Percentiles rank a stretch among this genome's conserved stretches.
Evolutionary conservation across 2,329 filamentous ascomycete species (phyloP).

Genomic region (Beauveria varroae): DNA sequence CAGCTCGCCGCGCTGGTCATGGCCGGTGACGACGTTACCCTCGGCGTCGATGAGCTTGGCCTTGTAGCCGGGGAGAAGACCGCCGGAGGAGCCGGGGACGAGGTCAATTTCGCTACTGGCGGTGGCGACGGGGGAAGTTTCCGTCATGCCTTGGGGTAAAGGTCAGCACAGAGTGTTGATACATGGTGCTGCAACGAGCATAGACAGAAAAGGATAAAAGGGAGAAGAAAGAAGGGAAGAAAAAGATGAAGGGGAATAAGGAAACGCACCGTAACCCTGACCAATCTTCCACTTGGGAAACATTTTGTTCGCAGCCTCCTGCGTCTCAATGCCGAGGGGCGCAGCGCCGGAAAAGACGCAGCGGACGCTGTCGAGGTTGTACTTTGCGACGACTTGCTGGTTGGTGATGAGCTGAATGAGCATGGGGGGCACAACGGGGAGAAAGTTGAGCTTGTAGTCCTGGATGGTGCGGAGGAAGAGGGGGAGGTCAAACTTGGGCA

Average conservation of each 20-base stretch:
- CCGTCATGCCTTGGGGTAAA: conserved; percentile 52
- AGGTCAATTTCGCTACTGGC: conserved; percentile 51
- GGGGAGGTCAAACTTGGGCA: conserved; percentile 70
- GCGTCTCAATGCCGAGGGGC: conserved; percentile 63
- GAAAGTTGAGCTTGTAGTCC: conserved; percentile 56
- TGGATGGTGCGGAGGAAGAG: conserved; percentile 57
- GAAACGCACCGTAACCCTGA: conserved; percentile 59
- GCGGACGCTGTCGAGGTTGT: conserved; percentile 60
- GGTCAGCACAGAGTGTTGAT: too few species aligned
- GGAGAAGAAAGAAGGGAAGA: not conserved
- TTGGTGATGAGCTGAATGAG: conserved; percentile 66
- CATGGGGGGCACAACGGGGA: conserved; percentile 71
- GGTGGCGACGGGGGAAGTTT: conserved; percentile 61
- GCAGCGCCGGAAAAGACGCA: conserved; percentile 66
- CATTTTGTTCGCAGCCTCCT: conserved; percentile 50
- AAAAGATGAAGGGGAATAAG: too few species aligned
- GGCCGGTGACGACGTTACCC: conserved; percentile 59
- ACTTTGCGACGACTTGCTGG: conserved; percentile 49
- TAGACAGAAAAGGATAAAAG: too few species aligned
- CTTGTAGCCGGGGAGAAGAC: conserved; percentile 54
- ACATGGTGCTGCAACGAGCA: too few species aligned
- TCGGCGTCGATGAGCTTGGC: conserved; percentile 59
- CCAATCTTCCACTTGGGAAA: conserved; percentile 59
- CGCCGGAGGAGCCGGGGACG: conserved; percentile 61
- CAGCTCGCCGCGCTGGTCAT: conserved; percentile 72